phyloP scores from a whole-genome alignment of 1,139 yeast species.

The Scheffersomyces quercinus region DNA sequence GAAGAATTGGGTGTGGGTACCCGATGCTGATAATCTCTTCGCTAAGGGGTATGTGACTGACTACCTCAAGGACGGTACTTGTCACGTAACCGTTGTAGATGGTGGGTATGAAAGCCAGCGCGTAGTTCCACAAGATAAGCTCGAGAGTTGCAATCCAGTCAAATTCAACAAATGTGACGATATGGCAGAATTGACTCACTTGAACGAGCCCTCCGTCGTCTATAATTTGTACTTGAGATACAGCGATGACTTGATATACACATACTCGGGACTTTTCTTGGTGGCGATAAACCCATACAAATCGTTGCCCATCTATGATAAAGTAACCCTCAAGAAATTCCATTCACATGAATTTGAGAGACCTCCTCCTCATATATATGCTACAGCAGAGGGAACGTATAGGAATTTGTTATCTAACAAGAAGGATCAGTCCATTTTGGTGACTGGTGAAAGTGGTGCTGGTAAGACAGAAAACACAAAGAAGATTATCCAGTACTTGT shows the following conservation, averaged over 20 bases:
- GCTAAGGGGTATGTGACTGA: slow-evolving; percentile 68
- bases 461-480: slow-evolving; percentile 99
- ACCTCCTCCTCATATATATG: slow-evolving; percentile 84
- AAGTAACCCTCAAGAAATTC: slow-evolving; percentile 56
- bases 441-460: slow-evolving; percentile 98
- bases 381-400: slow-evolving; percentile 86
- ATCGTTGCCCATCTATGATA: slow-evolving; percentile 70
- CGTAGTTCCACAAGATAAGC: slow-evolving; percentile 34
- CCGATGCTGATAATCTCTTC: slow-evolving; percentile 66
- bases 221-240: slow-evolving; percentile 80
- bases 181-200: slow-evolving; percentile 92
- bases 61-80: slow-evolving; percentile 48
- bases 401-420: slow-evolving; percentile 68
- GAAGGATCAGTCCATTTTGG: slow-evolving; percentile 86
- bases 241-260: slow-evolving; percentile 73
- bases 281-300: slow-evolving; percentile 96
- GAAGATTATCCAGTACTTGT: slow-evolving; percentile 87
- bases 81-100: slow-evolving; percentile 54
- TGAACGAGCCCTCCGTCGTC: slow-evolving; percentile 93
- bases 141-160: slow-evolving; percentile 82
- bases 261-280: slow-evolving; percentile 78
- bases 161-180: slow-evolving; percentile 90
- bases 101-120: slow-evolving; percentile 36
- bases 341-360: slow-evolving; percentile 47
- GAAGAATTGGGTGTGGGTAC: slow-evolving; percentile 79